A percentile compares a stretch with the other conserved stretches of the same genome.
Conservation (phyloP, 768 basidiomycete genomes). For the Ramaria rubella region DNA sequence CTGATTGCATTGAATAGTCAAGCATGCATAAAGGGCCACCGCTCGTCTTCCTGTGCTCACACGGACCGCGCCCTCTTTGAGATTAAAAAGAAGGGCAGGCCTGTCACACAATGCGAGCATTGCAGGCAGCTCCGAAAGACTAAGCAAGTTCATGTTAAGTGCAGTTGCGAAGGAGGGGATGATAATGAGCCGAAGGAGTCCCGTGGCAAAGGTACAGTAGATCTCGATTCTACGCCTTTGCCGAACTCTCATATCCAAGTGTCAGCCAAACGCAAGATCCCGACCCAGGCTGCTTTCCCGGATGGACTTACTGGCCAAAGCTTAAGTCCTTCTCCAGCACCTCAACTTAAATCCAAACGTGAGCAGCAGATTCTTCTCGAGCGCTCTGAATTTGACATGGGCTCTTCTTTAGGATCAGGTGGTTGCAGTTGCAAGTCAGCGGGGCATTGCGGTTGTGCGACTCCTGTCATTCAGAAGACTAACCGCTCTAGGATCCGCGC, state of each 20-base stretch:
- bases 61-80: constrained; percentile 81
- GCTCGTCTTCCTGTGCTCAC: constrained; percentile 84
- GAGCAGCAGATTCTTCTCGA: neutral
- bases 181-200: constrained; percentile 13
- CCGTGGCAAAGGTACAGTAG: neutral
- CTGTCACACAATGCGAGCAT: constrained; percentile 47
- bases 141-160: constrained; percentile 36
- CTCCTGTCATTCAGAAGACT: neutral
- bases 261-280: constrained; percentile 17
- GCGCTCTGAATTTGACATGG: neutral
- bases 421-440: neutral
- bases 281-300: neutral
- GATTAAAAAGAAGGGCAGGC: constrained; percentile 62
- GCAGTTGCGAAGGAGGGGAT: constrained; percentile 25
- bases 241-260: constrained; percentile 3
- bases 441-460: neutral
- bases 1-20: constrained; percentile 44
- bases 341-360: neutral
- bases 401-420: neutral
- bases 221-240: constrained; percentile 10
- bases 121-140: constrained; percentile 36
- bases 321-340: constrained; percentile 24
- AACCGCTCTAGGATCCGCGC: neutral
- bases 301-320: constrained; percentile 19
- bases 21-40: constrained; percentile 92